Conservation (phyloP, 768 basidiomycete genomes). For the Boletus bicolor region DNA sequence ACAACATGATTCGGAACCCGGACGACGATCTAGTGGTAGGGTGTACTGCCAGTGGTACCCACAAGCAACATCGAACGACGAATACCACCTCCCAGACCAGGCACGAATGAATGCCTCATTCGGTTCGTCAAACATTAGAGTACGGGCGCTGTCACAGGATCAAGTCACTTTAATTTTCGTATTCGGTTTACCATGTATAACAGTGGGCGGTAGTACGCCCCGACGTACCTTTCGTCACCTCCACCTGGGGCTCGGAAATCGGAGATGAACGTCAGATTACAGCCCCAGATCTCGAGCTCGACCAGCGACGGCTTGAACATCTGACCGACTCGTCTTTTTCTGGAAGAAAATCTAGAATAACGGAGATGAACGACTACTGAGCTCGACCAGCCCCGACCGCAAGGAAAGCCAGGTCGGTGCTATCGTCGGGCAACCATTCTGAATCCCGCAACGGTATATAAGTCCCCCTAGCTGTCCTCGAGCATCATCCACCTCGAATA, state of each 20-base stretch:
- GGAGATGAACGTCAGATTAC: neutral
- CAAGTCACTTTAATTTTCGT: neutral
- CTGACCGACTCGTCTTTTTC: neutral
- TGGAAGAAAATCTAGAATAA: neutral
- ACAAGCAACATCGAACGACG: too few relatives aligned
- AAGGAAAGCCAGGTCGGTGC: neutral
- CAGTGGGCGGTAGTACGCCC: constrained; percentile 11
- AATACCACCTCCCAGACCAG: too few relatives aligned
- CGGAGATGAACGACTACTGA: too few relatives aligned
- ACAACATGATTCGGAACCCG: too few relatives aligned
- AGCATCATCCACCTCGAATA: neutral
- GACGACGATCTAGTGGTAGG: too few relatives aligned
- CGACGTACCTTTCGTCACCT: too few relatives aligned
- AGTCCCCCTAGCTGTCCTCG: neutral
- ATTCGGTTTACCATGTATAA: neutral
- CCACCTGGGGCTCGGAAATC: neutral
- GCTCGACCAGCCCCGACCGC: neutral
- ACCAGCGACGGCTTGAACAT: neutral
- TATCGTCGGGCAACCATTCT: neutral
- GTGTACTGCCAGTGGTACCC: too few relatives aligned
- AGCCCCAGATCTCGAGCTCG: neutral
- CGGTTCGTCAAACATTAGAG: neutral
- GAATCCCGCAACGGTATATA: neutral
- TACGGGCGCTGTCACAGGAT: neutral
- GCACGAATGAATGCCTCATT: neutral